A percentile compares a stretch with the other conserved stretches of the same genome.
Evolutionary conservation across 1,284 basidiomycete genomes (phyloP).

Genomic region (Rhodotorula glutinis): DNA sequence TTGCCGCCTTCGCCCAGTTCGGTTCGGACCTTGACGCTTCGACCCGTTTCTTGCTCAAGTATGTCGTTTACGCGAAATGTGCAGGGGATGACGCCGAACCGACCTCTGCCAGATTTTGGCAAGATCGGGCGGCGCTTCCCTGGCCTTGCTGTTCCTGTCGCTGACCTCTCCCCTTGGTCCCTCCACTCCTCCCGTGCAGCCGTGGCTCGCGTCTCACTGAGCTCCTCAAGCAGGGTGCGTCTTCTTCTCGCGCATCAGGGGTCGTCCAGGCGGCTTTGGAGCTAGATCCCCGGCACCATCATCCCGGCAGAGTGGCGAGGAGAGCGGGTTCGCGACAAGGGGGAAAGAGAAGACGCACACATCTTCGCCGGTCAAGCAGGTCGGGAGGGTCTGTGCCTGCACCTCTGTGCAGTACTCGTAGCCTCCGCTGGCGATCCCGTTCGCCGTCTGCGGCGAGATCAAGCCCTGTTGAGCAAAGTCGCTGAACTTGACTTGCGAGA

Average conservation of each 20-base stretch:
- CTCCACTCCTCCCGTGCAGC: no score
- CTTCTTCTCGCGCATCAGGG: no score
- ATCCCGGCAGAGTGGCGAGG: no score
- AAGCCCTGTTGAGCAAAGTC: conserved; percentile 19
- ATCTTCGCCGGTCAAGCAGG: conserved; percentile 50
- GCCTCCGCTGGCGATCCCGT: conserved; percentile 14
- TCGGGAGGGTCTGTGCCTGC: conserved; percentile 54
- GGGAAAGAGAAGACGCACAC: conserved; percentile 38
- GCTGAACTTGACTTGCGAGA: conserved; percentile 16
- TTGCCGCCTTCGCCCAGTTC: conserved; percentile 98
- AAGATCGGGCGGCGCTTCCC: no score
- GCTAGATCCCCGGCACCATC: no score
- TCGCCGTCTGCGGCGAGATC: conserved; percentile 14
- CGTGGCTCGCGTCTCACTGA: conserved; percentile 98
- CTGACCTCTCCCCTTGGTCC: no score
- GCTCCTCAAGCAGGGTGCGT: conserved; percentile 87
- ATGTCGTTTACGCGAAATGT: no score
- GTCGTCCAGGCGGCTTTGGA: no score
- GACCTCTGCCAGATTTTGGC: no score
- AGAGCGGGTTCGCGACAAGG: no score
- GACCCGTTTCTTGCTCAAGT: conserved; percentile 84
- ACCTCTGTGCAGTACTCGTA: conserved; percentile 49
- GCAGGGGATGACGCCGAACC: no score
- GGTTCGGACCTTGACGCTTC: conserved; percentile 99
- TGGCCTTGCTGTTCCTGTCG: no score